A percentile compares a stretch with the other conserved stretches of the same genome.
These are phyloP conservation scores for Populus hybrid DNA, from an alignment of 441 rosid species.

Conservation along the genomic window DNA sequence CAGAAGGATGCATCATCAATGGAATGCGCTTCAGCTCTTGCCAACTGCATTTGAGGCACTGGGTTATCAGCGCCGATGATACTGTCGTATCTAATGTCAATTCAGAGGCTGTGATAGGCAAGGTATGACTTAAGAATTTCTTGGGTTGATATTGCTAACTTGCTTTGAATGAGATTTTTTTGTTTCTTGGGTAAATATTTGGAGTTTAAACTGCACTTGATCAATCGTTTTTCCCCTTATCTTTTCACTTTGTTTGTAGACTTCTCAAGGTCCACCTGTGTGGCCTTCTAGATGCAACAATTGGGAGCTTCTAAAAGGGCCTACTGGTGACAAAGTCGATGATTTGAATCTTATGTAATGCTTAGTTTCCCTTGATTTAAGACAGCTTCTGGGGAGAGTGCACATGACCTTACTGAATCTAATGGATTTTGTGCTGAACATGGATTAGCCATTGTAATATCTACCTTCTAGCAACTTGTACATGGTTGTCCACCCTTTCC, in stretches of 20 bases:
- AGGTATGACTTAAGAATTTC: constrained; percentile 35
- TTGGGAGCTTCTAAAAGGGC: not conserved
- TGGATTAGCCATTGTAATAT: not conserved
- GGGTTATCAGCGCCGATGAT: constrained; percentile 50
- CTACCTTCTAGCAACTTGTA: not conserved
- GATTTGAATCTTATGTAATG: not conserved
- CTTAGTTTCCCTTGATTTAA: not conserved
- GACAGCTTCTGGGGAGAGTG: not conserved
- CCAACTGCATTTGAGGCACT: constrained; percentile 59
- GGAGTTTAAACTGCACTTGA: not conserved
- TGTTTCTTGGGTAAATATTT: not conserved
- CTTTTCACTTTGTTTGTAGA: not conserved
- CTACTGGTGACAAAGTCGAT: not conserved
- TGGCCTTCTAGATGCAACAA: not conserved
- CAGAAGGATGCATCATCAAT: constrained; percentile 55
- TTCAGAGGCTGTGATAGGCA: constrained; percentile 65
- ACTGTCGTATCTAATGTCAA: constrained; percentile 33
- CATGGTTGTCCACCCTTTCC: not conserved
- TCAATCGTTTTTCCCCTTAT: not conserved
- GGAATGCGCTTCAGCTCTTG: constrained; percentile 53
- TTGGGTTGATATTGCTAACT: not conserved
- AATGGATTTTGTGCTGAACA: not conserved
- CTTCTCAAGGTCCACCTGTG: not conserved
- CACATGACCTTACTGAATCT: not conserved
- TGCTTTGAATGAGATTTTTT: not conserved